Conservation (phyloP, 208 protist species). For the Crithidia sp. region DNA sequence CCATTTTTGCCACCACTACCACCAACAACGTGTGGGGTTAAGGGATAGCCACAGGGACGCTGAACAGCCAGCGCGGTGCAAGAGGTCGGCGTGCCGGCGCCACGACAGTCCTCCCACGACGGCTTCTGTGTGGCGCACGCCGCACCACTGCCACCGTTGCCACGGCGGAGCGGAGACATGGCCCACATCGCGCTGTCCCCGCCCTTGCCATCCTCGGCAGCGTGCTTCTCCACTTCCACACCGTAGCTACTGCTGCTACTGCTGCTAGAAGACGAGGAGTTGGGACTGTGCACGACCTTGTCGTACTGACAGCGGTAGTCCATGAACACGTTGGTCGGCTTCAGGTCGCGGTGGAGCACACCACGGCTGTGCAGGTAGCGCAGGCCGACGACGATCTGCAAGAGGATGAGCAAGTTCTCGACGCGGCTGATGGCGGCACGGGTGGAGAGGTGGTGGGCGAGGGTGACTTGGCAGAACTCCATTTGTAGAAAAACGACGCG, state of each 20-base stretch:
- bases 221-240: background rate
- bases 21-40: background rate
- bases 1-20: background rate
- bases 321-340: slow-evolving; percentile 88
- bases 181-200: background rate
- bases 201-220: no score
- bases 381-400: slow-evolving; percentile 69
- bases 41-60: background rate
- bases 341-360: slow-evolving; percentile 86
- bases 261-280: slow-evolving; percentile 20
- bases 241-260: slow-evolving; percentile 3
- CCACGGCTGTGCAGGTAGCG: slow-evolving; percentile 70
- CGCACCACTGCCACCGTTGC: background rate
- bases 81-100: background rate
- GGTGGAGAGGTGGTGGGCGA: slow-evolving; percentile 61
- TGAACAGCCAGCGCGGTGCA: slow-evolving; percentile 8
- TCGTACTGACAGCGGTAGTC: slow-evolving; percentile 73
- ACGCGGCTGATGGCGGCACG: slow-evolving; percentile 62
- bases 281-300: slow-evolving; percentile 19
- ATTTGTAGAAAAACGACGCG: slow-evolving; percentile 88
- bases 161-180: background rate
- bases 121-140: background rate
- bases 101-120: background rate
- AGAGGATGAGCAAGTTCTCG: slow-evolving; percentile 77
- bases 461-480: slow-evolving; percentile 84